Base-by-base conservation (phyloP, 2,329 filamentous ascomycete genomes). In the Periglandula ipomoeae region DNA sequence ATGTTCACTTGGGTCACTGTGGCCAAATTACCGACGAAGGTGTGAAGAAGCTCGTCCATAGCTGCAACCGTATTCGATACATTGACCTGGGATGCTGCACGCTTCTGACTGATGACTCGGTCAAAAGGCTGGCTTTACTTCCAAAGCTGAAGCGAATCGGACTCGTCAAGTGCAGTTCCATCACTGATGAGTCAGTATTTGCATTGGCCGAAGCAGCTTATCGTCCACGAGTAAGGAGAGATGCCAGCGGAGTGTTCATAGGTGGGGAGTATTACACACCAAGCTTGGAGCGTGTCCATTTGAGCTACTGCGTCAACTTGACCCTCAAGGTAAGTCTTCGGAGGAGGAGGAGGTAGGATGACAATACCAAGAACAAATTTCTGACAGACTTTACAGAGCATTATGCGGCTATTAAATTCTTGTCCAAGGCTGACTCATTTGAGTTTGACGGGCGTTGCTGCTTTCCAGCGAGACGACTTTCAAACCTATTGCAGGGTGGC, bases 51-150 rank as follows among this genome's bases (percentile, higher is more conserved):
- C 75, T 98, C 27, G 89, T 96, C 35, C 83, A 85, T 56, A 75
- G 74, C 47, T 98, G 93, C 73, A 97, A 91, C 60, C 82, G 93
- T 22, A 97, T 98, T 56, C 81, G 93, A 48, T 98, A 98, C 64
- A 98, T 98, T 55, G 93, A 98, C 63, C 72, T 98, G 39, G 93
- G 93, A n/a, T 97, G 93, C 70, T 98, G 93, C 67, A 80, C 79
- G 13, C 84, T 88, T 57, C 72, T 98, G 52, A 97, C 93, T 0
- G 93, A 98, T 58, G 75, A 78, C 10, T 96, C 90, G 20, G 85
- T 98, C 15, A 85, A 79, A 53, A 84, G 88, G 54, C 74, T 98
- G 34, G 90, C 93, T 5, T 81, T 81, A 13, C 76, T 98, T 5
- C 93, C 93, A 3, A 98, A 98, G 66, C 73, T 98, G 47, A 90